A percentile compares a stretch with the other conserved stretches of the same genome.
These are phyloP conservation scores for Ogataea pilisensis DNA, from an alignment of 805 yeast species.

Conservation along the genomic window DNA sequence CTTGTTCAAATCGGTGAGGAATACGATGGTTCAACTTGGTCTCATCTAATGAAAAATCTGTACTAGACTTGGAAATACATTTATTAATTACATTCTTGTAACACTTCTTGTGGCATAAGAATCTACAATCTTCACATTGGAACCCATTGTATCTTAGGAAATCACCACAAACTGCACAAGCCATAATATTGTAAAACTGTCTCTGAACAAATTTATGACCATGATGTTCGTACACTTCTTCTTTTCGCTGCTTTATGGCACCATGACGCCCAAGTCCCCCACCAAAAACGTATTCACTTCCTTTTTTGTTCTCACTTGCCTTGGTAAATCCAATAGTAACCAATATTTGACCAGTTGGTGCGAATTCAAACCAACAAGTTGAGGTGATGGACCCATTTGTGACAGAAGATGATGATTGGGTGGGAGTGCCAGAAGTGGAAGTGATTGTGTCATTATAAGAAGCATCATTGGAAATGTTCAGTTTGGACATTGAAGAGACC, in stretches of 20 bases:
- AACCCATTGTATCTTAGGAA: constrained; percentile 83
- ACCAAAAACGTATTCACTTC: constrained; percentile 43
- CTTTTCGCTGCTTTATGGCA: constrained; percentile 92
- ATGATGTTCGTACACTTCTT: constrained; percentile 87
- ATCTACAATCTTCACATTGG: constrained; percentile 82
- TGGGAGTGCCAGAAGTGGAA: constrained; percentile 8
- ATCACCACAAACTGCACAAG: constrained; percentile 96
- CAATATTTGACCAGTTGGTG: constrained; percentile 89
- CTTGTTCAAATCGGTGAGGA: constrained; percentile 95
- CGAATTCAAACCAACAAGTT: constrained; percentile 84
- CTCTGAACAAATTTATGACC: constrained; percentile 97
- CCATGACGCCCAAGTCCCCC: constrained; percentile 92
- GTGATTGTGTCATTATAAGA: neutral
- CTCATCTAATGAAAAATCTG: constrained; percentile 67
- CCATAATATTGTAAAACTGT: constrained; percentile 93
- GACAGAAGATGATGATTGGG: constrained; percentile 10
- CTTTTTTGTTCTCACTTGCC: constrained; percentile 39
- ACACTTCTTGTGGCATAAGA: constrained; percentile 77
- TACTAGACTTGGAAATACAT: constrained; percentile 73
- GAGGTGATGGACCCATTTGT: constrained; percentile 36
- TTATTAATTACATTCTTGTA: constrained; percentile 77
- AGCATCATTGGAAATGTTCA: constrained; percentile 7
- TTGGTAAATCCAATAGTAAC: constrained; percentile 78
- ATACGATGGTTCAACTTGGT: constrained; percentile 89
- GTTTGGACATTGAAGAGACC: neutral